Evolutionary conservation across 495 filamentous ascomycete species (phyloP).

Genomic region (Tuber brumale): DNA sequence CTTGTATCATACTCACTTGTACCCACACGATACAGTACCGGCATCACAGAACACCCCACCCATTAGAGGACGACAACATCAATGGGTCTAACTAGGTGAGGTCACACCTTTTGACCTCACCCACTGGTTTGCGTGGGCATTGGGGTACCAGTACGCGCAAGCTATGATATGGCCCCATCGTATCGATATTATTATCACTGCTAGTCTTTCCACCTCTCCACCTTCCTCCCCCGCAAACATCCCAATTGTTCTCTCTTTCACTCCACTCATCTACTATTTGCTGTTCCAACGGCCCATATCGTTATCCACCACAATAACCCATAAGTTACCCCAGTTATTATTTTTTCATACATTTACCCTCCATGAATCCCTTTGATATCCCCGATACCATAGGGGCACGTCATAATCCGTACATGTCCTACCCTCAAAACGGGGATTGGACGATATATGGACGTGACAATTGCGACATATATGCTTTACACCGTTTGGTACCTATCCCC

Average conservation of each 20-base stretch:
- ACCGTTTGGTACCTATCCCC: constrained; percentile 18
- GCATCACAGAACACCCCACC: background rate
- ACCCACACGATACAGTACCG: too few relatives aligned
- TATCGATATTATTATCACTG: background rate
- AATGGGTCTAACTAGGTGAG: background rate
- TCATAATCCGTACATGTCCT: background rate
- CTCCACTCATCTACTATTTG: background rate
- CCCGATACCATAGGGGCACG: background rate
- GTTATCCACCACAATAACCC: background rate
- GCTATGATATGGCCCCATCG: background rate
- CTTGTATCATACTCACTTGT: too few relatives aligned
- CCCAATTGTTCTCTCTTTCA: background rate
- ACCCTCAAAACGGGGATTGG: constrained; percentile 19
- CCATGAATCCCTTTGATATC: background rate
- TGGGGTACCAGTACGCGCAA: background rate
- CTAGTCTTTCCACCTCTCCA: background rate
- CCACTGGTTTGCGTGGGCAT: background rate
- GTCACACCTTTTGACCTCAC: background rate
- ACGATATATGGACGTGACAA: constrained; percentile 24
- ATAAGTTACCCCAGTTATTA: background rate
- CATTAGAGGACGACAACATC: background rate
- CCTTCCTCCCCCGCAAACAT: background rate
- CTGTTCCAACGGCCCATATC: background rate
- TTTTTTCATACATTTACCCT: background rate
- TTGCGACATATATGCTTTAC: constrained; percentile 23